Percentiles rank a stretch among this genome's conserved stretches.
These are phyloP conservation scores for Helotiales sp. DNA, from an alignment of 2,329 filamentous ascomycete genomes.

Conservation along the genomic window DNA sequence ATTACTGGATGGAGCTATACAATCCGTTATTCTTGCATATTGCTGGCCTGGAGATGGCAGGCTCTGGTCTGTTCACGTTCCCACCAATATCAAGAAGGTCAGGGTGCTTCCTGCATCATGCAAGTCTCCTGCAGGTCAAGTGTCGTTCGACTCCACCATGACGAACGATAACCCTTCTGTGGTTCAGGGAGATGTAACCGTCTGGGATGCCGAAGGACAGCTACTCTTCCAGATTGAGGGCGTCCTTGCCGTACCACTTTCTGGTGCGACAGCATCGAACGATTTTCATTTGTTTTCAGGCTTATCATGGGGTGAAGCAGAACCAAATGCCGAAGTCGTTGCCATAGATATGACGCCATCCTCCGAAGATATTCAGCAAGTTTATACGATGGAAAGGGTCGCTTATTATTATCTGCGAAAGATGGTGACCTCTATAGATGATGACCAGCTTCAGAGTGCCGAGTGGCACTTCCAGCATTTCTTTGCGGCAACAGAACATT, in stretches of 20 bases:
- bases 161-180: neutral
- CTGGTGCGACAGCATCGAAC: neutral
- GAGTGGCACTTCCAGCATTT: too few species aligned
- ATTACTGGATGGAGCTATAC: constrained; percentile 56
- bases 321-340: neutral
- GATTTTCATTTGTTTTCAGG: neutral
- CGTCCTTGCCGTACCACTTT: neutral
- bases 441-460: too few species aligned
- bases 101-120: constrained; percentile 23
- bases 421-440: too few species aligned
- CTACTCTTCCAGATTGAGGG: neutral
- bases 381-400: neutral
- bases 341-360: neutral
- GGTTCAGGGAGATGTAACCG: neutral
- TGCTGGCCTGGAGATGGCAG: constrained; percentile 22
- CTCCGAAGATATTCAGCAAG: neutral
- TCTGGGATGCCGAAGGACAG: neutral
- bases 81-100: constrained; percentile 23
- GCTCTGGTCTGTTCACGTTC: constrained; percentile 25
- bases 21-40: constrained; percentile 43
- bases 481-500: too few species aligned
- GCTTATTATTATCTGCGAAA: constrained; percentile 4
- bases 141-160: neutral
- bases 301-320: neutral
- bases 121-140: neutral